Evolutionary conservation across 1,284 basidiomycete species (phyloP), one percentile per base, ranked within the genome.

Genomic region (Tylopilus sp.): DNA sequence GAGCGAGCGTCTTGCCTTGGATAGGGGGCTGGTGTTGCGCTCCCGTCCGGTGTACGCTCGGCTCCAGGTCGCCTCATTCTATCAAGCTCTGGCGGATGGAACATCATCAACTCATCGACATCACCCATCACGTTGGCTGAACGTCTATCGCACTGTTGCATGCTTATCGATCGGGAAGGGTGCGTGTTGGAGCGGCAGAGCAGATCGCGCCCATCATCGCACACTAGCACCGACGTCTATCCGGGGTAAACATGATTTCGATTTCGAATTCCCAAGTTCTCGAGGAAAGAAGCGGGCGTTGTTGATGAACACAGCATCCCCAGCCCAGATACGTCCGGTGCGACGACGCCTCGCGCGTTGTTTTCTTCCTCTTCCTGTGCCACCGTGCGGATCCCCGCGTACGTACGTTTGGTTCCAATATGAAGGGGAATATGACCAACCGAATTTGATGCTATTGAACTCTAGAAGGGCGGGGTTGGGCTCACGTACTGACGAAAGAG

Each of bases 401-500:
- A 46, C 35, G 35, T 37, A n/a, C n/a, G 13, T 6, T 13, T 14
- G 2, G 17, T 13, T n/a, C 11, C 10, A 6, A 20, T 26, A 7
- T 29, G 7, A 28, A 35, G 25, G 20, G 2, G n/a, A n/a, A 24
- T 2, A 28, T 13, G 32, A 8, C n/a, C 13, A 40, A 32, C 11
- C 24, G 39, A 49, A 49, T 50, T 50, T 50, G 25, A 50, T 11
- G 43, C 43, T 26, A 15, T 26, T 28, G 32, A 43, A 43, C 28
- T 29, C n/a, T 41, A n/a, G 36, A 7, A 25, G 15, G 11, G 31
- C 2, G 37, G 28, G 24, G 32, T 19, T 7, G 25, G 14, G 11
- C 28, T 41, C 41, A 37, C 43, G 48, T 54, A 43, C 25, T n/a
- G 28, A 80, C 36, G 15, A 29, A 25, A 43, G 22, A 36, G 79